These are phyloP conservation scores for Suillus fuscotomentosus DNA, from an alignment of 768 basidiomycete species.

Conservation along the genomic window DNA sequence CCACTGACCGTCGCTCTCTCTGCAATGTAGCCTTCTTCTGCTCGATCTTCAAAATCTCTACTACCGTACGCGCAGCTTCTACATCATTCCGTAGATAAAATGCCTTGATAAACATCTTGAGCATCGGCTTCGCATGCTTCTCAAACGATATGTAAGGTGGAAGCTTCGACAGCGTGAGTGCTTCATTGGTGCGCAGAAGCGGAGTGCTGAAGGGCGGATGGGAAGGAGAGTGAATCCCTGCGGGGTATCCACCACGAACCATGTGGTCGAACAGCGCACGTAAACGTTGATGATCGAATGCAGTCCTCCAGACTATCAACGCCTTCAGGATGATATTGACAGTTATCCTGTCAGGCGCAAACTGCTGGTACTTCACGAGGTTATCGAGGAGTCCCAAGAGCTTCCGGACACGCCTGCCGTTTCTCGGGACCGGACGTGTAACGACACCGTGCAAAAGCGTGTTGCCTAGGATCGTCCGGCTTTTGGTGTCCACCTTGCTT, in stretches of 20 bases:
- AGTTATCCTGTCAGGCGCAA: constrained; percentile 66
- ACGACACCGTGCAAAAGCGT: constrained; percentile 49
- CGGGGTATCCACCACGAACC: constrained; percentile 58
- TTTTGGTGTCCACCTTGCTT: constrained; percentile 26
- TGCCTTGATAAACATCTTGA: constrained; percentile 70
- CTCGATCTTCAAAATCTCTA: constrained; percentile 54
- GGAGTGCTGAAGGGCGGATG: constrained; percentile 48
- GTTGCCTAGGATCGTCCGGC: constrained; percentile 52
- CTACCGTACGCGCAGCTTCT: constrained; percentile 48
- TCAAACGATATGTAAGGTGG: constrained; percentile 49
- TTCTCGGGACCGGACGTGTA: constrained; percentile 30
- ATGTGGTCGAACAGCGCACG: constrained; percentile 65
- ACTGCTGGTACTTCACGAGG: constrained; percentile 44
- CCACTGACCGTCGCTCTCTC: not conserved
- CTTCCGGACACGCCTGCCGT: constrained; percentile 46
- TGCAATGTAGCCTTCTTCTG: constrained; percentile 9
- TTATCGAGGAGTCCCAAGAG: constrained; percentile 37
- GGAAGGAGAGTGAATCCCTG: constrained; percentile 23
- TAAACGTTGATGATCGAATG: constrained; percentile 42
- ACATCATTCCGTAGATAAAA: constrained; percentile 56
- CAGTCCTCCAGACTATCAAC: constrained; percentile 49
- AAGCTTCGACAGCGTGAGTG: constrained; percentile 36
- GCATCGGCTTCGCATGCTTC: constrained; percentile 64
- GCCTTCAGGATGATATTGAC: constrained; percentile 67
- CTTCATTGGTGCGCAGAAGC: constrained; percentile 7